A percentile compares a stretch with the other conserved stretches of the same genome.
phyloP scores from a whole-genome alignment of 177 flowering plant genomes.

The Vitis hybrid region DNA sequence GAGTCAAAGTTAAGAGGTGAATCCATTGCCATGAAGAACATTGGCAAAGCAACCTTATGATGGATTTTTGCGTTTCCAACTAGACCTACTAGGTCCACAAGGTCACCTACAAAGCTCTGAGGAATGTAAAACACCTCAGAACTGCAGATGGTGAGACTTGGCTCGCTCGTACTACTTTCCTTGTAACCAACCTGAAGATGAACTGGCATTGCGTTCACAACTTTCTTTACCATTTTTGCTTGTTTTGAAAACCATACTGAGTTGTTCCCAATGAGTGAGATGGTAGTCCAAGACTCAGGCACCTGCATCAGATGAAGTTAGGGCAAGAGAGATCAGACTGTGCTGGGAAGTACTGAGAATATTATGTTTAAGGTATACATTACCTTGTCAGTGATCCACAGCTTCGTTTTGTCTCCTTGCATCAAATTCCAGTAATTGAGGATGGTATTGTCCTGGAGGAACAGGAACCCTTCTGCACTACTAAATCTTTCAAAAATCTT shows the following conservation, averaged over 20 bases:
- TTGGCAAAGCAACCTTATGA: conserved; percentile 8
- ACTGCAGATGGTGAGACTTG: conserved; percentile 6
- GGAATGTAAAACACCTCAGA: conserved; percentile 11
- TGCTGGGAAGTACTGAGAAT: background rate
- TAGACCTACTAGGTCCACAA: conserved; percentile 8
- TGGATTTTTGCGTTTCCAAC: conserved; percentile 4
- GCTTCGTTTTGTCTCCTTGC: conserved; percentile 8
- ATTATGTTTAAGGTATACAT: background rate
- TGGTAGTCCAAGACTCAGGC: conserved; percentile 8
- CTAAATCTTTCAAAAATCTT: conserved; percentile 4
- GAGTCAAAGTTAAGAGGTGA: background rate
- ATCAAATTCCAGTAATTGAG: conserved; percentile 16
- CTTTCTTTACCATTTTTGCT: conserved; percentile 8
- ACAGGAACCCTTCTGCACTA: conserved; percentile 11
- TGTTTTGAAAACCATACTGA: conserved; percentile 5
- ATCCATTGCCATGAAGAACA: conserved; percentile 11
- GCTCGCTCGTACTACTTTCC: background rate
- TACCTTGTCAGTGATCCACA: conserved; percentile 10
- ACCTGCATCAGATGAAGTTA: conserved; percentile 5
- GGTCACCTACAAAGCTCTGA: conserved; percentile 2
- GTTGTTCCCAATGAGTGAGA: background rate
- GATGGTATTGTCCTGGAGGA: conserved; percentile 12
- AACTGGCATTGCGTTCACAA: background rate
- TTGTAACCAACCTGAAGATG: conserved; percentile 9
- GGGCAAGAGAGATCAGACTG: background rate